Conservation (phyloP, 164 flowering plant species). For the Vitis labrusca region DNA sequence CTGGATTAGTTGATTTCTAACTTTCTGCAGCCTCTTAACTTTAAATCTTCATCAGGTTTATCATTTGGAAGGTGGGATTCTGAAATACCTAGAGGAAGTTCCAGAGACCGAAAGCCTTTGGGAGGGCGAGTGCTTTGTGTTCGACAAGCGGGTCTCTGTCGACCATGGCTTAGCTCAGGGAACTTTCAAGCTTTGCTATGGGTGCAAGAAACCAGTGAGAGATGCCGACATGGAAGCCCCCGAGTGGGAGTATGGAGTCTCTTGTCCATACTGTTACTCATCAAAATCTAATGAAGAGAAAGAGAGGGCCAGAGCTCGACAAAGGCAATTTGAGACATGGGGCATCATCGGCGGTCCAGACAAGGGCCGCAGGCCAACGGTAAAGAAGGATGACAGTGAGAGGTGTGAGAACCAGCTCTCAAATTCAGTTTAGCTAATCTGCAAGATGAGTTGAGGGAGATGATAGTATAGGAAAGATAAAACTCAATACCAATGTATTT, state of each 20-base stretch:
- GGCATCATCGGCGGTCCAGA: conserved; percentile 94
- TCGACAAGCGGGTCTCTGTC: conserved; percentile 92
- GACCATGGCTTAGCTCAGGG: conserved; percentile 88
- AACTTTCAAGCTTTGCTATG: conserved; percentile 86
- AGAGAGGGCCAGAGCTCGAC: conserved; percentile 93
- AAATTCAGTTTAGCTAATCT: conserved; percentile 21
- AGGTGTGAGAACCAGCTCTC: conserved; percentile 19
- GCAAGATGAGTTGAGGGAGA: neutral
- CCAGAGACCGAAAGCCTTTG: conserved; percentile 76
- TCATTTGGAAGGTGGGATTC: conserved; percentile 91
- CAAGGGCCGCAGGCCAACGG: conserved; percentile 70
- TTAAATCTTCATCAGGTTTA: conserved; percentile 55
- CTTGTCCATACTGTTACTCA: conserved; percentile 83
- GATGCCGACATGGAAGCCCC: conserved; percentile 90
- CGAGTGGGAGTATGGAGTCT: conserved; percentile 78
- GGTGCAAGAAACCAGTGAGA: conserved; percentile 90
- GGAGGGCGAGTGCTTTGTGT: conserved; percentile 98
- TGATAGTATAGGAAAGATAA: neutral
- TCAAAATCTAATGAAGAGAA: conserved; percentile 87
- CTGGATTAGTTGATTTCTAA: neutral
- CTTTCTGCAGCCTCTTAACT: neutral
- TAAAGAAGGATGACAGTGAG: conserved; percentile 3
- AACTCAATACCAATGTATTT: neutral
- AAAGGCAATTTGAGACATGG: conserved; percentile 79
- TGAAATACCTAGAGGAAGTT: conserved; percentile 88